Conservation (phyloP, 2,329 filamentous ascomycete species). For the Nemania sp. region DNA sequence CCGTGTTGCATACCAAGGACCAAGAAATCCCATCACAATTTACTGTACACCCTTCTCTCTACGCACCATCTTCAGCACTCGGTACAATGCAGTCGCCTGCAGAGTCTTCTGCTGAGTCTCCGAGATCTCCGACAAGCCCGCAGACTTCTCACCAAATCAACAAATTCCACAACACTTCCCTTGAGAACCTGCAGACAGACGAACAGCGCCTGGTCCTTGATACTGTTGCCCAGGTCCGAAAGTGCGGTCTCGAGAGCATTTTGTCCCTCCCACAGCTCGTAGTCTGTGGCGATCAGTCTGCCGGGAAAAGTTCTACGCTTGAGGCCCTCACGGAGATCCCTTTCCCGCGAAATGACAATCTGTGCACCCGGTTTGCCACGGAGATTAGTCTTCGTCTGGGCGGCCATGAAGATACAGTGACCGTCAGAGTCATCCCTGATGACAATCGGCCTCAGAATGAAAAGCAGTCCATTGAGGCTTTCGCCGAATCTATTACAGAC, state of each 20-base stretch:
- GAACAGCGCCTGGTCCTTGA: constrained; percentile 15
- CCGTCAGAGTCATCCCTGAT: constrained; percentile 17
- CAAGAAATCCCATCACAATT: no score
- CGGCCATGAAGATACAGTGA: constrained; percentile 26
- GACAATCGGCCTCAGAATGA: neutral
- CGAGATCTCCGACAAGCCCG: neutral
- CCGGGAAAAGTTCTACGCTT: constrained; percentile 62
- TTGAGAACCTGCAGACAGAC: constrained; percentile 7
- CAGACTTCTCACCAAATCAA: constrained; percentile 2
- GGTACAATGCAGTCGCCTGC: neutral
- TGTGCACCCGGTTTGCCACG: constrained; percentile 61
- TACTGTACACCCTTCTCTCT: neutral
- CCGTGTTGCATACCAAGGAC: no score
- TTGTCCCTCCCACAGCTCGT: constrained; percentile 51
- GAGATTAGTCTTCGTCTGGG: constrained; percentile 56
- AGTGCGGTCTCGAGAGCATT: constrained; percentile 8
- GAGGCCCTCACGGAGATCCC: constrained; percentile 60
- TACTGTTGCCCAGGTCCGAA: constrained; percentile 6
- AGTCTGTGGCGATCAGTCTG: constrained; percentile 60
- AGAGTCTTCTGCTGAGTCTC: constrained; percentile 1
- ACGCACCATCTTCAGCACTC: neutral
- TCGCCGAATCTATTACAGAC: constrained; percentile 8
- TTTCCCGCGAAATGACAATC: constrained; percentile 56
- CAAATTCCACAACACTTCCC: neutral
- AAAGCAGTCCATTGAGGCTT: constrained; percentile 6